Evolutionary conservation across 1,284 basidiomycete species (phyloP).

Genomic region (Uromyces viciae-fabae): DNA sequence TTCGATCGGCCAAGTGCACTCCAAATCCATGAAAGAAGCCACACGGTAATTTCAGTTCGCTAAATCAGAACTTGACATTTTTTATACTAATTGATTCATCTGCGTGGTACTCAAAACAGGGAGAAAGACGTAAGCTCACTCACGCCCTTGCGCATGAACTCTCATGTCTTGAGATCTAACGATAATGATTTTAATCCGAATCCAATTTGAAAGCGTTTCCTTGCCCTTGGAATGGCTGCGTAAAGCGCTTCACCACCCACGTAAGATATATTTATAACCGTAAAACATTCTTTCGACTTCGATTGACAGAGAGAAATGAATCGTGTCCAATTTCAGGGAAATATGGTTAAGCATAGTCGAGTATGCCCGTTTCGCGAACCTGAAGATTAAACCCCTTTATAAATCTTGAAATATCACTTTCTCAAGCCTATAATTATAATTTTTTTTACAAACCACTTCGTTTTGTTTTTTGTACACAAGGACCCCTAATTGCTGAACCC

Average conservation of each 20-base stretch:
- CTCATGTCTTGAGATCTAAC: not conserved
- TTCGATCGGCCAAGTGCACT: conserved; percentile 42
- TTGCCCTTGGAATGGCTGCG: conserved; percentile 43
- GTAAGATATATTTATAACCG: conserved; percentile 1
- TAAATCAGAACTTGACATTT: not conserved
- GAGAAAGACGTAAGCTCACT: conserved; percentile 36
- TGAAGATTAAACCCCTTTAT: conserved; percentile 22
- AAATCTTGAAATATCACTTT: not conserved
- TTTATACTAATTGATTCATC: not conserved
- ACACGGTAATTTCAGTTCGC: conserved; percentile 21
- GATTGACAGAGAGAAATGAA: not conserved
- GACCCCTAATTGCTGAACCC: too few species aligned
- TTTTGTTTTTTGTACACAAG: conserved; percentile 1
- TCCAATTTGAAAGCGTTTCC: conserved; percentile 34
- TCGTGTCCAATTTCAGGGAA: conserved; percentile 6
- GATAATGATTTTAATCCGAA: not conserved
- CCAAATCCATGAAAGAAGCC: conserved; percentile 42
- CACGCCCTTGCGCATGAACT: not conserved
- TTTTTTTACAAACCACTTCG: not conserved
- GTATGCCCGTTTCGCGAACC: conserved; percentile 42
- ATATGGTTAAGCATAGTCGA: conserved; percentile 43
- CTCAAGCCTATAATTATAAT: not conserved
- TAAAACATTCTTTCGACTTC: not conserved
- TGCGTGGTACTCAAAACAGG: conserved; percentile 9
- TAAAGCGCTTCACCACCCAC: conserved; percentile 43